phyloP scores from a whole-genome alignment of 306 rosid species.

The Hippophae rhamnoides region DNA sequence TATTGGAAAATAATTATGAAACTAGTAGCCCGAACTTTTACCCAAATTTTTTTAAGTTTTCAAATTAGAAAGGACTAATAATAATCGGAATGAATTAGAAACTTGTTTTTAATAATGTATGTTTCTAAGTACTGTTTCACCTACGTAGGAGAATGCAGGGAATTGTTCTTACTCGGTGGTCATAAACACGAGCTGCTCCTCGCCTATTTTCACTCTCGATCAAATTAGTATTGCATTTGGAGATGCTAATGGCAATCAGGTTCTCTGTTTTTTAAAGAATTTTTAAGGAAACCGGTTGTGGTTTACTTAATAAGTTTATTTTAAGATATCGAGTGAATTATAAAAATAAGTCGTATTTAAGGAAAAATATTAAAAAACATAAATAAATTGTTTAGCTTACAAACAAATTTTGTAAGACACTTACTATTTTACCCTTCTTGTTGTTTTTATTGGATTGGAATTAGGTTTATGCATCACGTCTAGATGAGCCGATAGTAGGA shows the following conservation, averaged over 20 bases:
- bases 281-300: too few relatives aligned
- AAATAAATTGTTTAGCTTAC: too few relatives aligned
- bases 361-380: too few relatives aligned
- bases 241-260: slow-evolving; percentile 77
- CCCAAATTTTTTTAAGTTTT: too few relatives aligned
- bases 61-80: not conserved
- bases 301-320: too few relatives aligned
- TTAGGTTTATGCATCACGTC: slow-evolving; percentile 53
- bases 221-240: slow-evolving; percentile 67
- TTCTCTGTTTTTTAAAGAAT: slow-evolving; percentile 4
- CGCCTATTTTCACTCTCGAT: slow-evolving; percentile 46
- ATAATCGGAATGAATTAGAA: not conserved
- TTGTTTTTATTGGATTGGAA: not conserved
- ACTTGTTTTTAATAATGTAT: not conserved
- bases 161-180: slow-evolving; percentile 54
- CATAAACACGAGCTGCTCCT: slow-evolving; percentile 70
- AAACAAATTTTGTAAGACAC: too few relatives aligned
- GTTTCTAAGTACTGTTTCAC: not conserved
- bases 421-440: not conserved
- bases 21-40: too few relatives aligned
- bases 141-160: slow-evolving; percentile 21
- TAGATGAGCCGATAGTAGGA: slow-evolving; percentile 41
- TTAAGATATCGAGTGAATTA: too few relatives aligned
- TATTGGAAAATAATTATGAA: too few relatives aligned
- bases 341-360: too few relatives aligned